These are phyloP conservation scores for Pseudogymnoascus sp. DNA, from an alignment of 2,329 filamentous ascomycete genomes.

Conservation along the genomic window DNA sequence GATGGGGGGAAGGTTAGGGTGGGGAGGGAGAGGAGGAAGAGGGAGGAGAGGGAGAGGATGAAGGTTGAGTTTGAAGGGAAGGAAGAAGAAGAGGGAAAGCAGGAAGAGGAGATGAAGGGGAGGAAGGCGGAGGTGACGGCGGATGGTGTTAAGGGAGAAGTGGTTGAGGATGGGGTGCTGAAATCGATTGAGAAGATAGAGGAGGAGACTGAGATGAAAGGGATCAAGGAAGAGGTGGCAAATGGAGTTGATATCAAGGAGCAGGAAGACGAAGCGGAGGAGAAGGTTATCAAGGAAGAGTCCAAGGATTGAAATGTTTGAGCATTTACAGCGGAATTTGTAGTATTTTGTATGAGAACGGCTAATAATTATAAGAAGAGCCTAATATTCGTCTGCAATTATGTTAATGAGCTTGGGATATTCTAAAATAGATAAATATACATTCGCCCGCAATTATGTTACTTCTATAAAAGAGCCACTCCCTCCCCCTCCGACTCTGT, in stretches of 20 bases:
- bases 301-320: neutral
- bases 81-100: constrained; percentile 31
- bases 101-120: constrained; percentile 14
- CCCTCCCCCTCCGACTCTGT: neutral
- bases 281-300: neutral
- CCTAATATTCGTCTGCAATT: neutral
- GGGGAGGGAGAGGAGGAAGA: constrained; percentile 45
- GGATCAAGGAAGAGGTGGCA: neutral
- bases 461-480: neutral
- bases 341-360: neutral
- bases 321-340: neutral
- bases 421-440: too few relatives aligned
- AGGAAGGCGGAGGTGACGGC: constrained; percentile 21
- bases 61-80: constrained; percentile 22
- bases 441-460: too few relatives aligned
- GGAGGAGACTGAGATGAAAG: neutral
- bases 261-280: neutral
- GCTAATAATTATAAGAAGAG: neutral
- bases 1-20: constrained; percentile 56
- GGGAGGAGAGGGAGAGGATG: constrained; percentile 28
- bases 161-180: neutral
- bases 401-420: neutral
- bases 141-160: neutral
- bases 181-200: neutral
- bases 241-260: neutral